These are phyloP conservation scores for Arbutus unedo DNA, from an alignment of 148 eudicot species.

Conservation along the genomic window DNA sequence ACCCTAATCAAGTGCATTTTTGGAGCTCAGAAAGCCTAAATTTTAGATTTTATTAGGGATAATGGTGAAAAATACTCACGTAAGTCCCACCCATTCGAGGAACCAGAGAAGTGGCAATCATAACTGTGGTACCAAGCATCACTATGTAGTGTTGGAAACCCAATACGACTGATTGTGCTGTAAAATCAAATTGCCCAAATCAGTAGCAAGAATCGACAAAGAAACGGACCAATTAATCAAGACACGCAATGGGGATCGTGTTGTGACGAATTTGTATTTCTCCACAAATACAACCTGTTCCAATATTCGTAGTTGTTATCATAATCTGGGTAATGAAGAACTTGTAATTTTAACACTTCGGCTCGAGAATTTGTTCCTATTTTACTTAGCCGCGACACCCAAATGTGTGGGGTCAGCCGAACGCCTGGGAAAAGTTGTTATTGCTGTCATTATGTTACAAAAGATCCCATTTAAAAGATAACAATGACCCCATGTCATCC, in stretches of 20 bases:
- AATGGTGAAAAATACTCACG: conserved; percentile 40
- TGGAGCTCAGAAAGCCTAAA: conserved; percentile 3
- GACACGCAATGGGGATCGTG: not conserved
- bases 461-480: too few species aligned
- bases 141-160: conserved; percentile 93
- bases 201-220: not conserved
- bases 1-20: conserved; percentile 46
- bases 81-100: conserved; percentile 78
- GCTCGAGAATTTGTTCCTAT: too few species aligned
- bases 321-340: too few species aligned
- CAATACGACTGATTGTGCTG: conserved; percentile 68
- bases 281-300: too few species aligned
- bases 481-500: too few species aligned
- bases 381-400: too few species aligned
- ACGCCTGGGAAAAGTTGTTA: too few species aligned
- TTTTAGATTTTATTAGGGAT: not conserved
- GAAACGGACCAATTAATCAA: not conserved
- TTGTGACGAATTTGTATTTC: too few species aligned
- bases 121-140: conserved; percentile 87
- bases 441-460: too few species aligned
- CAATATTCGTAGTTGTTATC: too few species aligned
- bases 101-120: conserved; percentile 65
- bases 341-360: too few species aligned
- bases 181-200: conserved; percentile 14
- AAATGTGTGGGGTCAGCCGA: too few species aligned